A percentile compares a stretch with the other conserved stretches of the same genome.
Evolutionary conservation across 352 stramenopile genomes (phyloP).

Genomic region (Globisporangium orthogonon): DNA sequence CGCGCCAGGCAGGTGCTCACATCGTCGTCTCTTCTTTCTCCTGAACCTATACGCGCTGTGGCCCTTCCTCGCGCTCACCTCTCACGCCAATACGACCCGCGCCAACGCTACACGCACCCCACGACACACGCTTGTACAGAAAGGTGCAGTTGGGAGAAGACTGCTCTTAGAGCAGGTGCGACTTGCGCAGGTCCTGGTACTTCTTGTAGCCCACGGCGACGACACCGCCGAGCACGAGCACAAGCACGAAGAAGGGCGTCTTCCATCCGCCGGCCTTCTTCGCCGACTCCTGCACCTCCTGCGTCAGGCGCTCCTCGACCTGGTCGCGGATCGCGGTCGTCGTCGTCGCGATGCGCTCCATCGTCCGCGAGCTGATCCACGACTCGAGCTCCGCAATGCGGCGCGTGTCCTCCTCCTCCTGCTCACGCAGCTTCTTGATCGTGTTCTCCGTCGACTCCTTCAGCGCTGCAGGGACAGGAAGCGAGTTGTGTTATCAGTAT

Average conservation of each 20-base stretch:
- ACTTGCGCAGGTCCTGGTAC: constrained; percentile 86
- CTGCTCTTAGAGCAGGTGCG: constrained; percentile 66
- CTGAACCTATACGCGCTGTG: background rate
- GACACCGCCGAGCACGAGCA: constrained; percentile 57
- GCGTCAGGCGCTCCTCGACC: constrained; percentile 58
- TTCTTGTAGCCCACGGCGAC: constrained; percentile 75
- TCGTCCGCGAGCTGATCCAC: constrained; percentile 56
- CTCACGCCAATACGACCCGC: background rate
- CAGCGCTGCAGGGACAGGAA: constrained; percentile 20
- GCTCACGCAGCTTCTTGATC: constrained; percentile 71
- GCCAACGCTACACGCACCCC: background rate
- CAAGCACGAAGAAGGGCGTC: constrained; percentile 73
- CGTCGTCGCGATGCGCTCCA: constrained; percentile 47
- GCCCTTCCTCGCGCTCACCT: background rate
- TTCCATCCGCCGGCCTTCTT: constrained; percentile 76
- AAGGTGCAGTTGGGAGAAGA: background rate
- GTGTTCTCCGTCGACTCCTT: constrained; percentile 83
- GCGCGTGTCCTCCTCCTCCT: constrained; percentile 58
- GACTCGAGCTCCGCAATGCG: constrained; percentile 66
- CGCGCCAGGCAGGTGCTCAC: background rate
- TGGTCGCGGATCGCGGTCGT: constrained; percentile 57
- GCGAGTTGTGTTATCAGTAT: background rate
- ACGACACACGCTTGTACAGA: background rate
- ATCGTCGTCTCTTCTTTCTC: background rate
- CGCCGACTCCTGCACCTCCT: constrained; percentile 67